Percentiles rank a stretch among this genome's conserved stretches.
Conservation (phyloP, 495 filamentous ascomycete species). For the Penicillium silybi region DNA sequence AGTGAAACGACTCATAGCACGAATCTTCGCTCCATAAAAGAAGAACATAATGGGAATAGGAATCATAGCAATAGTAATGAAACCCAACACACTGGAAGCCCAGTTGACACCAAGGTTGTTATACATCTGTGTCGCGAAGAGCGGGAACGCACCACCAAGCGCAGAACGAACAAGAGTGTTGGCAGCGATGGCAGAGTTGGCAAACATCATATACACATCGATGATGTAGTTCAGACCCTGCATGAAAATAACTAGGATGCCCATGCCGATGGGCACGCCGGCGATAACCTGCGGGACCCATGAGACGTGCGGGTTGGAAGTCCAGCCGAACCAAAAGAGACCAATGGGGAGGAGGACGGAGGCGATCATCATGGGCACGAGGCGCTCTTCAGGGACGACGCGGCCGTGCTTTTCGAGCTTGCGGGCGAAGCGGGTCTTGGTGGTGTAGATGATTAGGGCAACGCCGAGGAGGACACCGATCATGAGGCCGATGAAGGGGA, state of each 20-base stretch:
- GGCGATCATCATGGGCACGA: constrained; percentile 56
- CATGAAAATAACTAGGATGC: constrained; percentile 55
- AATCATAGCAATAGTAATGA: constrained; percentile 58
- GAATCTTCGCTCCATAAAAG: constrained; percentile 61
- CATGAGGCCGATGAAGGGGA: constrained; percentile 59
- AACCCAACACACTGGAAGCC: constrained; percentile 63
- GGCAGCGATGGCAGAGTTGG: constrained; percentile 60
- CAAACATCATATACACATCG: constrained; percentile 57
- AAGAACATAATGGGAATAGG: constrained; percentile 71
- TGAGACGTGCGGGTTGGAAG: constrained; percentile 35
- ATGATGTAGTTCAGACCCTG: constrained; percentile 62
- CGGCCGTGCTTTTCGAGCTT: constrained; percentile 46
- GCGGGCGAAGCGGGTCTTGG: constrained; percentile 50
- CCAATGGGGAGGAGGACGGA: constrained; percentile 53
- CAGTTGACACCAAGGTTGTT: constrained; percentile 59
- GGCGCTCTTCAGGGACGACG: constrained; percentile 55
- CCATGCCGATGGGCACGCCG: constrained; percentile 49
- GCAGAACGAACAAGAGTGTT: constrained; percentile 63
- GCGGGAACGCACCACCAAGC: constrained; percentile 63
- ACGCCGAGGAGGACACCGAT: constrained; percentile 52
- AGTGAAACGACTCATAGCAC: constrained; percentile 46
- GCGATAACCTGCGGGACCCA: constrained; percentile 50
- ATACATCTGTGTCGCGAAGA: constrained; percentile 61
- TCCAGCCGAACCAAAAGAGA: constrained; percentile 66
- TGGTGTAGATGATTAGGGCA: constrained; percentile 44